Conservation (phyloP, 2,329 filamentous ascomycete genomes). For the Fusarium longipes region DNA sequence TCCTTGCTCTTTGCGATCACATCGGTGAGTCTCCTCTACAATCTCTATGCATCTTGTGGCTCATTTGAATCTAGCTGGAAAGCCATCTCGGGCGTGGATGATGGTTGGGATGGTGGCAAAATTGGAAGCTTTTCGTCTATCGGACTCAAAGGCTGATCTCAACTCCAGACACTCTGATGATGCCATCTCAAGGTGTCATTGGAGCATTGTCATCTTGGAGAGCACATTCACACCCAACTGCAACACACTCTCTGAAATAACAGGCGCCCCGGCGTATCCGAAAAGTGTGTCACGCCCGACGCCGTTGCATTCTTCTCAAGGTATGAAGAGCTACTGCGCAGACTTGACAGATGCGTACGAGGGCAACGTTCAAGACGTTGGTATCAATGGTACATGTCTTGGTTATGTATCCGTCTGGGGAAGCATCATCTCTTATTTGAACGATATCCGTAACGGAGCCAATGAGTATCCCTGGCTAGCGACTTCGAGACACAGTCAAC, state of each 20-base stretch:
- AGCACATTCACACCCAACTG: constrained; percentile 30
- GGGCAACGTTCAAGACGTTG: constrained; percentile 16
- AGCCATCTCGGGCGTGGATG: constrained; percentile 40
- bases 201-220: constrained; percentile 36
- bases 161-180: constrained; percentile 1
- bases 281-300: constrained; percentile 27
- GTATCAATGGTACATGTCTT: constrained; percentile 11
- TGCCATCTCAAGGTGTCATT: constrained; percentile 28
- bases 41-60: accelerated
- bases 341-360: constrained; percentile 41
- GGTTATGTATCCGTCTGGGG: constrained; percentile 31
- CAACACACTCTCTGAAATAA: not conserved
- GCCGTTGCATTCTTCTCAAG: not conserved
- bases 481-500: constrained; percentile 29
- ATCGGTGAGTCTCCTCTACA: constrained; percentile 8
- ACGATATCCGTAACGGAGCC: constrained; percentile 33
- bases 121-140: constrained; percentile 31
- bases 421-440: constrained; percentile 32
- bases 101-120: constrained; percentile 39
- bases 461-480: constrained; percentile 41
- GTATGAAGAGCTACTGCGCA: constrained; percentile 35
- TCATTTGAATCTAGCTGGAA: constrained; percentile 11
- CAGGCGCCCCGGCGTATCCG: constrained; percentile 21
- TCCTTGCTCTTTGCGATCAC: constrained; percentile 38
- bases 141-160: not conserved